phyloP scores from a whole-genome alignment of 1,284 basidiomycete genomes.

The Marasmius tenuissimus region DNA sequence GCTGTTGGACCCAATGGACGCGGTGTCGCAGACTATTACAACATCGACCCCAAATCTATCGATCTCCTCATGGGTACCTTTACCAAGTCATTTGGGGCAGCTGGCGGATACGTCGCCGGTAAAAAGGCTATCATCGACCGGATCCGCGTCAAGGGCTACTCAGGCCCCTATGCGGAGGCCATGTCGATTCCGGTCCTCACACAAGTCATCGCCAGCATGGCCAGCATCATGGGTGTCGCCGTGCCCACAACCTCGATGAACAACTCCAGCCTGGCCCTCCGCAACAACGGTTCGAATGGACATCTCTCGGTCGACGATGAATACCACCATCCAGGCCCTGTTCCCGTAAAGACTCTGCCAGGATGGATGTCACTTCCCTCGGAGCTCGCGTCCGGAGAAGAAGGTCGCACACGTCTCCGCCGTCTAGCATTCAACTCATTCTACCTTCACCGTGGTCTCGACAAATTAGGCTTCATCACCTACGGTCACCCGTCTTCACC shows the following conservation, averaged over 20 bases:
- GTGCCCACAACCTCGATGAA: conserved; percentile 37
- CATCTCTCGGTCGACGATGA: conserved; percentile 32
- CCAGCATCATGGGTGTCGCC: conserved; percentile 91
- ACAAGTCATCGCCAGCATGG: conserved; percentile 92
- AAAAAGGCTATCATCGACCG: conserved; percentile 79
- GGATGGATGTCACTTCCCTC: conserved; percentile 73
- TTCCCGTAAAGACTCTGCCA: conserved; percentile 60
- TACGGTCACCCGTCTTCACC: conserved; percentile 93
- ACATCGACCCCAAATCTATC: conserved; percentile 76
- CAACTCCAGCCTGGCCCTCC: conserved; percentile 30
- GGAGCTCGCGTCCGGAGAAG: conserved; percentile 73
- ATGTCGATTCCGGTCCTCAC: conserved; percentile 91
- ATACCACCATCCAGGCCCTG: conserved; percentile 63
- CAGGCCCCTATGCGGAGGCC: conserved; percentile 87
- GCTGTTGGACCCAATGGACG: conserved; percentile 93
- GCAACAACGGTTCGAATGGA: conserved; percentile 27
- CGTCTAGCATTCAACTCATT: conserved; percentile 95
- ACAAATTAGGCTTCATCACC: conserved; percentile 95
- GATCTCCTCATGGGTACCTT: conserved; percentile 99
- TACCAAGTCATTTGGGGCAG: conserved; percentile 98
- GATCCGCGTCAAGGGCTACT: conserved; percentile 82
- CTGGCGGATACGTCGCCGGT: conserved; percentile 94
- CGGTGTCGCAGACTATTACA: conserved; percentile 96
- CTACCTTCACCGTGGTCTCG: conserved; percentile 86
- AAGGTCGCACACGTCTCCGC: conserved; percentile 81